These are phyloP conservation scores for Naganishia vishniacii DNA, from an alignment of 768 basidiomycete genomes.

Conservation along the genomic window DNA sequence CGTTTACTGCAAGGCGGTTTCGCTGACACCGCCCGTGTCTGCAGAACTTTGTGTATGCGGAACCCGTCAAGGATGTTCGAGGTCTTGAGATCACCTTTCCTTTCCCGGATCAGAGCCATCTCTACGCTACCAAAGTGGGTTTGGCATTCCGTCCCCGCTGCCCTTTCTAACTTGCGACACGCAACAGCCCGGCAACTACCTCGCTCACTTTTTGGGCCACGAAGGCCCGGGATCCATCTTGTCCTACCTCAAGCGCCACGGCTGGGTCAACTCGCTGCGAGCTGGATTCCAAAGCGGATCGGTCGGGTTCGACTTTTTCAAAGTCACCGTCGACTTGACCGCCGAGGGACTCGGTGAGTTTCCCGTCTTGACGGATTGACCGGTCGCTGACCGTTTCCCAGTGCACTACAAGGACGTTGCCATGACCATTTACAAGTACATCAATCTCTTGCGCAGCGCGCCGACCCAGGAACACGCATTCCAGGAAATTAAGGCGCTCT, in stretches of 20 bases:
- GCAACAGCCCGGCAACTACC: slow-evolving; percentile 62
- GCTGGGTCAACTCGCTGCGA: slow-evolving; percentile 73
- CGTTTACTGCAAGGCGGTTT: not conserved
- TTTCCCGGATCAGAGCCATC: slow-evolving; percentile 48
- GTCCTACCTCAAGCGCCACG: slow-evolving; percentile 80
- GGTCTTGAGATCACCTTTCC: slow-evolving; percentile 69
- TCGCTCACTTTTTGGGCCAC: slow-evolving; percentile 67
- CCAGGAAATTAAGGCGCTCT: slow-evolving; percentile 66
- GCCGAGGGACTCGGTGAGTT: slow-evolving; percentile 75
- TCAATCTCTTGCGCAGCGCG: slow-evolving; percentile 49
- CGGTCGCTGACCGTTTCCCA: slow-evolving; percentile 43
- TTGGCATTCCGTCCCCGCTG: not conserved
- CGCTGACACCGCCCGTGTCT: not conserved
- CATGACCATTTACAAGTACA: slow-evolving; percentile 69
- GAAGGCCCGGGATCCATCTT: slow-evolving; percentile 81
- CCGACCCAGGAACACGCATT: slow-evolving; percentile 59
- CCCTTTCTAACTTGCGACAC: not conserved
- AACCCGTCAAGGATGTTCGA: slow-evolving; percentile 83
- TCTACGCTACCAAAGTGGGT: slow-evolving; percentile 57
- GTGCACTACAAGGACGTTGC: slow-evolving; percentile 71
- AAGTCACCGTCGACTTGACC: slow-evolving; percentile 72
- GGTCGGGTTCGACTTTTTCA: slow-evolving; percentile 78
- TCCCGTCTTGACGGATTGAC: not conserved
- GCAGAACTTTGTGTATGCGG: slow-evolving; percentile 55
- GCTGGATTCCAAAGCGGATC: slow-evolving; percentile 66